A percentile compares a stretch with the other conserved stretches of the same genome.
Conservation (phyloP, 2,329 filamentous ascomycete genomes). For the Alternaria sp. region DNA sequence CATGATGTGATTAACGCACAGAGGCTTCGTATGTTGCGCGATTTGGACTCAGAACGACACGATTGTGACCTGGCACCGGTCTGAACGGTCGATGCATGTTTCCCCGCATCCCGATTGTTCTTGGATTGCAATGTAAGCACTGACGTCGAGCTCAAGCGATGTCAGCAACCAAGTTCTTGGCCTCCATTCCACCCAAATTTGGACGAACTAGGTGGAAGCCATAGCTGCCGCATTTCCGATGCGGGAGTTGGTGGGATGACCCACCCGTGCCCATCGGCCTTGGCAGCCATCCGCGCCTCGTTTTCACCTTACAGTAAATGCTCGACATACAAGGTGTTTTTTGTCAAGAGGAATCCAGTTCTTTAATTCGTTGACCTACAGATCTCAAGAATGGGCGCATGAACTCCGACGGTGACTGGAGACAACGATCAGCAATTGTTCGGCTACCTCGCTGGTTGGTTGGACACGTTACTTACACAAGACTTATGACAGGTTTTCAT, state of each 20-base stretch:
- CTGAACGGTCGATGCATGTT: not conserved
- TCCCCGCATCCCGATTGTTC: not conserved
- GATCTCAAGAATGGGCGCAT: too few species aligned
- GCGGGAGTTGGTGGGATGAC: not conserved
- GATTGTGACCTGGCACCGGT: not conserved
- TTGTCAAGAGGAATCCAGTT: too few species aligned
- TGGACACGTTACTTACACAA: too few species aligned
- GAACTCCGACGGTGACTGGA: too few species aligned
- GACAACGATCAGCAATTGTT: too few species aligned
- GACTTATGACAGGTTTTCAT: too few species aligned
- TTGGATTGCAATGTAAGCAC: not conserved
- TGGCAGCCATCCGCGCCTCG: not conserved
- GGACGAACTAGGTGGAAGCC: not conserved
- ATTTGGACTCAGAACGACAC: too few species aligned
- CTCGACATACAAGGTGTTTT: not conserved
- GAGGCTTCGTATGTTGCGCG: fast-evolving
- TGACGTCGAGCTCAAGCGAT: not conserved
- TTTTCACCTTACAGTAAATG: not conserved
- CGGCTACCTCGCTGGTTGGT: too few species aligned
- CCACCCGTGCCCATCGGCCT: not conserved
- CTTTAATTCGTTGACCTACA: too few species aligned
- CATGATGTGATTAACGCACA: not conserved
- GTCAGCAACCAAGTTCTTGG: not conserved
- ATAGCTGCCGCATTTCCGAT: not conserved
- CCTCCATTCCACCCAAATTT: not conserved